A percentile compares a stretch with the other conserved stretches of the same genome.
Evolutionary conservation across 768 basidiomycete species (phyloP).

Genomic region (Rickenella mellea): DNA sequence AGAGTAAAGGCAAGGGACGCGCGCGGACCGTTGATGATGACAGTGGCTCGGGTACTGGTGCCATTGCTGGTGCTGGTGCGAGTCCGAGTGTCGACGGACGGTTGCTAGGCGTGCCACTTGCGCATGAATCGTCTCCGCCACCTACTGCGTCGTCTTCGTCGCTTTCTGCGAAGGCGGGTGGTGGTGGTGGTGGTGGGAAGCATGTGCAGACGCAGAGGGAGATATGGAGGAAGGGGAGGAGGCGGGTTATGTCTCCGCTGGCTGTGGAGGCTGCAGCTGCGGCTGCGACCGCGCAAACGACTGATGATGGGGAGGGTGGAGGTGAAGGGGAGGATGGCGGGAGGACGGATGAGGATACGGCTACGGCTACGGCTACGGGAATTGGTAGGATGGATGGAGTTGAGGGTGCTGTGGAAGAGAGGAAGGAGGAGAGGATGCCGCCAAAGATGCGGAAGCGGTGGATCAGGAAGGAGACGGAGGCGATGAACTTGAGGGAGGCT

Average conservation of each 20-base stretch:
- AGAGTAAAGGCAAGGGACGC: not conserved
- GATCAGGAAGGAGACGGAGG: constrained; percentile 15
- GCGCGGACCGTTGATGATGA: constrained; percentile 6
- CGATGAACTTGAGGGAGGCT: not conserved
- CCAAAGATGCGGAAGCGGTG: constrained; percentile 54
- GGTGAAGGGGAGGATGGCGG: constrained; percentile 6
- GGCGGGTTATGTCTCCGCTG: too few relatives aligned
- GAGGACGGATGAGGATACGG: constrained; percentile 2
- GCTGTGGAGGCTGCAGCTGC: too few relatives aligned
- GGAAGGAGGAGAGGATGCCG: constrained; percentile 33
- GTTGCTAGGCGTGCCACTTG: too few relatives aligned
- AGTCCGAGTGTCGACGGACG: not conserved
- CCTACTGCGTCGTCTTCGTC: too few relatives aligned
- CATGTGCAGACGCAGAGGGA: constrained; percentile 6
- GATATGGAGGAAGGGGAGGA: constrained; percentile 11
- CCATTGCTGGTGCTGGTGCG: constrained; percentile 2
- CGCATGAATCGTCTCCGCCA: too few relatives aligned
- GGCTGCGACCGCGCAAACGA: too few relatives aligned
- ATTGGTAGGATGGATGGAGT: constrained; percentile 10
- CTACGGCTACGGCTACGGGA: constrained; percentile 2
- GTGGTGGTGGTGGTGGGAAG: constrained; percentile 3
- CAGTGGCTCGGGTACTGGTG: constrained; percentile 8
- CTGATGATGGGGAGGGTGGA: too few relatives aligned
- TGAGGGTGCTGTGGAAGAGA: constrained; percentile 7
- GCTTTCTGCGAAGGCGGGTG: constrained; percentile 13